Evolutionary conservation across 495 filamentous ascomycete species (phyloP), one percentile per base, ranked within the genome.

Genomic region (Filosporella fistucella): DNA sequence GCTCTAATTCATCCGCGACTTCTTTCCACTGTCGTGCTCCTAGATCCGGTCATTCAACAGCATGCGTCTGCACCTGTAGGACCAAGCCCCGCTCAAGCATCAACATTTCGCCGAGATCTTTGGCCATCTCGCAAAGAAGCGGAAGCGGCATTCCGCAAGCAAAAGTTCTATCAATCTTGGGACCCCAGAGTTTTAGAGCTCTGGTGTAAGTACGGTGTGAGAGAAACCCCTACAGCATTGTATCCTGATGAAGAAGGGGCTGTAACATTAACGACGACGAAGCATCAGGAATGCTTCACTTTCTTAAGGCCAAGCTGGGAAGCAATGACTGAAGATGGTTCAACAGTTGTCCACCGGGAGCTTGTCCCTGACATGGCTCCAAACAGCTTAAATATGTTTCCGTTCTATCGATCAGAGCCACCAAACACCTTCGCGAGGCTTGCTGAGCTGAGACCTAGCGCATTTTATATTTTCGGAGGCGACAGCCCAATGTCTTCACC

Each of bases 1-100:
- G 70, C 87, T 14, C 69, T 93, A 12, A 74, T 90, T 51, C 88
- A 95, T 68, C 90, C 93, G 8, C 81, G 90, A 3, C 78, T 97
- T 9, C 74, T 96, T 49, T 75, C 82, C 42, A 80, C 81, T 2
- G 58, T 96, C 6, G 71, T 95, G 38, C 75, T 94, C 5, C 68
- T 96, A 1, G 91, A 97, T 62, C 89, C 91, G 4, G 81, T 88
- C 25, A 76, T 91, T 43, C 79, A 85, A 55, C 60, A 52, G 37
- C 58, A 62, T 14, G 54, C 61, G 36, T 47, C 62, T 14, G 17
- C 51, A 37, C 43, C 7, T 25, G 55, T 18, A 4, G 66, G 57
- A 36, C 59, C 58, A 1, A 54, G 51, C 39, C 37, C 65, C 60
- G 25, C 76, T 7, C 69, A 70, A 48, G 66, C 73, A 23, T 82